Base-by-base conservation (phyloP, 164 flowering plant species). In the Liriodendron chinense region DNA sequence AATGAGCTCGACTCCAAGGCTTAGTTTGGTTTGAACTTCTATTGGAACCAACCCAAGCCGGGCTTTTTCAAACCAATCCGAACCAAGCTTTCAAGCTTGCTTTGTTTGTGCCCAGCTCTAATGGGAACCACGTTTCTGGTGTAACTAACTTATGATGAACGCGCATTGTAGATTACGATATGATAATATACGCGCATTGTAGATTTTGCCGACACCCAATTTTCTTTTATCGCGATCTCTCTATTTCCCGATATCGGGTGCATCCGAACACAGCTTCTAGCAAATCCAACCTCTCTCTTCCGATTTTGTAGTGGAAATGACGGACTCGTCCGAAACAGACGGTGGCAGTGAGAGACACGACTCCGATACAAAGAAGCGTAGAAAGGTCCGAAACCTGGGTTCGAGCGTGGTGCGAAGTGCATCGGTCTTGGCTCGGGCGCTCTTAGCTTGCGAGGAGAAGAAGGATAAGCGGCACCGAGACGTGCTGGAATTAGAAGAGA, bases 381-480 rank as follows among this genome's bases (percentile, higher is more conserved):
- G 76, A 82, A 69, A 23, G 48, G 61, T 28, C 80, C 72, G 28
- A 50, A 64, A 26, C n/a, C 28, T 85, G 61, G 85, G 87, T 1
- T 53, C 85, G 9, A 75, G 84, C 78, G 81, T 87, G 13, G 68
- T 59, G 25, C 61, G 71, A 9, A 76, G 88, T 57, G 87, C 85
- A 9, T 77, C 85, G 14, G 75, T 78, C 13, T n/a, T 84, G 59
- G 84, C 83, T 2, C 68, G 77, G 63, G 57, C 88, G 1, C 57
- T 85, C 0, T 16, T 69, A 21, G 77, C 74, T 20, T 75, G 84
- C 12, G 88, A 83, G 62, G 88, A 84, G 79, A 84, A 73, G 80
- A 78, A 71, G 70, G 88, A 84, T 66, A 78, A 70, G 65, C 67
- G 89, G 71, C 88, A 84, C 71, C 76, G 72, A 57, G 78, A 76